Conservation (phyloP, 1,139 yeast genomes). For the Saccharomyces hybrid region DNA sequence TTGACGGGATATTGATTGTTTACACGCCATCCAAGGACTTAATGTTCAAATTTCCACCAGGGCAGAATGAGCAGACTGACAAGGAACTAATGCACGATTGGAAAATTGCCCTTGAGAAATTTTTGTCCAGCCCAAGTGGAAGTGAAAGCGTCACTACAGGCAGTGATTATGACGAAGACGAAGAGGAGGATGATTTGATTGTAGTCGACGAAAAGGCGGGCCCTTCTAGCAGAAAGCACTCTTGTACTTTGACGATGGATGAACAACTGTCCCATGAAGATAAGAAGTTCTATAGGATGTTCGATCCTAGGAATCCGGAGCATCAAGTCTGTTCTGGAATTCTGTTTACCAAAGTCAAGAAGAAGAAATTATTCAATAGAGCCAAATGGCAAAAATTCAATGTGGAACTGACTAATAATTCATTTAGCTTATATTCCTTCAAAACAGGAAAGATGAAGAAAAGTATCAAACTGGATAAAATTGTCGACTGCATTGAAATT, state of each 20-base stretch:
- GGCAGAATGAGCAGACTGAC: not conserved
- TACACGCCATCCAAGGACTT: constrained; percentile 18
- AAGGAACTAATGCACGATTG: constrained; percentile 9
- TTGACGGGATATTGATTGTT: constrained; percentile 11
- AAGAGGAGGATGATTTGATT: constrained; percentile 10
- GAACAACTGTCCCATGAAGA: constrained; percentile 14
- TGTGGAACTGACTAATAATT: constrained; percentile 14
- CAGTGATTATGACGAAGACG: constrained; percentile 8
- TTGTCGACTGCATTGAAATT: constrained; percentile 21
- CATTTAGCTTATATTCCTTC: constrained; percentile 13
- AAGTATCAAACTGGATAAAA: constrained; percentile 11
- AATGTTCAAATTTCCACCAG: constrained; percentile 10
- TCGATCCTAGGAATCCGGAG: constrained; percentile 13
- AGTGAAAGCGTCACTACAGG: not conserved
- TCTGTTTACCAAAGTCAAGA: constrained; percentile 14
- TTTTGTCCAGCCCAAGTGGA: constrained; percentile 5
- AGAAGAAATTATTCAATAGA: constrained; percentile 12
- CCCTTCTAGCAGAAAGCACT: constrained; percentile 1
- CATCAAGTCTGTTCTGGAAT: constrained; percentile 14
- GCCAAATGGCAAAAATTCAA: constrained; percentile 20
- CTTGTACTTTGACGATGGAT: not conserved
- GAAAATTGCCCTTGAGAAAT: constrained; percentile 12
- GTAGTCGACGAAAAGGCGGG: constrained; percentile 5
- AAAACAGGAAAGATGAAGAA: constrained; percentile 13
- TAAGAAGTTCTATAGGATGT: constrained; percentile 16